Evolutionary conservation across 1,284 basidiomycete genomes (phyloP).

Genomic region (Apiotrichum laibachii): DNA sequence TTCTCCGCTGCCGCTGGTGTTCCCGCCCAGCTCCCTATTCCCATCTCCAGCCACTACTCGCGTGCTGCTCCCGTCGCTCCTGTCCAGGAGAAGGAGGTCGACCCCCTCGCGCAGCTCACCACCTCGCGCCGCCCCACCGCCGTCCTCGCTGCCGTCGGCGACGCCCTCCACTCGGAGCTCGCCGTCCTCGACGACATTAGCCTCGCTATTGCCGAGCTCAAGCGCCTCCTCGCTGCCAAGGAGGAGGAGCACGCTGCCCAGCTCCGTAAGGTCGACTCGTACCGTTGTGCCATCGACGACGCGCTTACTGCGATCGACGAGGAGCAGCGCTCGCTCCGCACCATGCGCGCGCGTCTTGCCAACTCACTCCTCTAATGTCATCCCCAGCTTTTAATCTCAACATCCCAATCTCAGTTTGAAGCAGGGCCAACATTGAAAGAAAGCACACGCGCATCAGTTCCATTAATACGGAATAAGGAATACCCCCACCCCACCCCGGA

Average conservation of each 20-base stretch:
- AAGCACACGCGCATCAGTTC: too few species aligned
- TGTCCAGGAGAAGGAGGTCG: not conserved
- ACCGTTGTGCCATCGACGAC: constrained; percentile 11
- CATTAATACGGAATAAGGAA: too few species aligned
- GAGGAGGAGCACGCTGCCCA: constrained; percentile 9
- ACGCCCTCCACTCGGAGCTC: constrained; percentile 1
- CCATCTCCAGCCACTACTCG: not conserved
- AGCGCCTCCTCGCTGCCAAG: constrained; percentile 8
- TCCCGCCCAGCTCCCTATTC: not conserved
- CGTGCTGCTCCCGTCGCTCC: not conserved
- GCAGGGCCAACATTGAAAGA: too few species aligned
- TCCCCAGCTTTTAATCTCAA: not conserved
- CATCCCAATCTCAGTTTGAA: too few species aligned
- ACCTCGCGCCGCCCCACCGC: constrained; percentile 7
- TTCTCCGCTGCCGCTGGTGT: not conserved
- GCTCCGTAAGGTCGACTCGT: constrained; percentile 5
- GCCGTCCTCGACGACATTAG: not conserved
- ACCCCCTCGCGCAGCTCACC: constrained; percentile 9
- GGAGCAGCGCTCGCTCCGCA: constrained; percentile 5
- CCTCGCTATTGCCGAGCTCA: constrained; percentile 8
- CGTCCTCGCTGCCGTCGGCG: constrained; percentile 2
- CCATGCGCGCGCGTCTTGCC: constrained; percentile 7
- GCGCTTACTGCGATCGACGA: constrained; percentile 10
- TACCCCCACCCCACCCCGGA: too few species aligned
- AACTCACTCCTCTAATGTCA: not conserved